phyloP scores from a whole-genome alignment of 345 rosid species.

The Rubroshorea leprosula region DNA sequence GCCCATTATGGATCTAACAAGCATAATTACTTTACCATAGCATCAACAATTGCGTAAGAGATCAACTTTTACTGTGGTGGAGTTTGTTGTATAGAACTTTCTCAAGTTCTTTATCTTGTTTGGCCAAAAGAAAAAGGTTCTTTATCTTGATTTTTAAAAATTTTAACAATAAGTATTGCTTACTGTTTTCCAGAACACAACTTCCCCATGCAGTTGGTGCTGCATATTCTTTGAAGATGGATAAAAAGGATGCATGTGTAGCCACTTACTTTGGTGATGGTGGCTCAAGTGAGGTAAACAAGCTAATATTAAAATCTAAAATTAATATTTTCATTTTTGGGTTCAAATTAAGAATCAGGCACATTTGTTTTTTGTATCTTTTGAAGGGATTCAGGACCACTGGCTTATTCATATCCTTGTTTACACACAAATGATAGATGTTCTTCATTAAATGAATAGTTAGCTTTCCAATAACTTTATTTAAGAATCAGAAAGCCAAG shows the following conservation, averaged over 20 bases:
- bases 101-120: not conserved
- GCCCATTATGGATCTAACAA: conserved; percentile 73
- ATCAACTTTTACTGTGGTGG: not conserved
- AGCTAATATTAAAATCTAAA: conserved; percentile 11
- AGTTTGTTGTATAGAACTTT: not conserved
- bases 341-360: no score
- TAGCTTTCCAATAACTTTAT: not conserved
- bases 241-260: conserved; percentile 37
- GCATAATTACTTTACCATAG: conserved; percentile 68
- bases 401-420: no score
- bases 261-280: conserved; percentile 49
- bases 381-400: not conserved
- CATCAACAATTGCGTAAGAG: conserved; percentile 64
- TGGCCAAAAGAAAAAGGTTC: no score
- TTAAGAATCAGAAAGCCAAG: not conserved
- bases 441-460: no score
- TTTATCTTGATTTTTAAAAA: not conserved
- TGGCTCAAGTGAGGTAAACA: conserved; percentile 44
- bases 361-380: conserved; percentile 7
- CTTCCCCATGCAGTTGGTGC: conserved; percentile 55
- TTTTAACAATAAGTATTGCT: not conserved
- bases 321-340: no score
- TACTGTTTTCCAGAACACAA: conserved; percentile 36
- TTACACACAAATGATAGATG: no score
- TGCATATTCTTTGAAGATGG: conserved; percentile 58